phyloP scores from a whole-genome alignment of 768 basidiomycete species.

The Leccinum subtestaceum region DNA sequence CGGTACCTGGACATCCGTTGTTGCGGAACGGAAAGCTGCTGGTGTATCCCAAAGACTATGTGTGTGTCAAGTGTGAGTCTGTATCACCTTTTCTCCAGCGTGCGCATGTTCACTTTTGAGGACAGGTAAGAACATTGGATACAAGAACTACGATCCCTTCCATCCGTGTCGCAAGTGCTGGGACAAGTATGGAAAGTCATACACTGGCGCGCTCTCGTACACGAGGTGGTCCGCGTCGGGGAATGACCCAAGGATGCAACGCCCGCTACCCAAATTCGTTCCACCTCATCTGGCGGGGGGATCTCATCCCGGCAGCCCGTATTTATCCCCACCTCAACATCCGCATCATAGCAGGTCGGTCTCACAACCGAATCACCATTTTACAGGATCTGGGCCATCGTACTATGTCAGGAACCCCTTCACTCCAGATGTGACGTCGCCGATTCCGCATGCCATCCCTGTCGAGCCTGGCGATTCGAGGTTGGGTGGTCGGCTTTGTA shows the following conservation, averaged over 20 bases:
- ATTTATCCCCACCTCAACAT: conserved; percentile 7
- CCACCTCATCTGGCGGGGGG: conserved; percentile 20
- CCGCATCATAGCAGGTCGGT: conserved; percentile 16
- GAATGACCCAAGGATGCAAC: conserved; percentile 27
- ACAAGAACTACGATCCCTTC: conserved; percentile 63
- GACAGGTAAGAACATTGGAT: conserved; percentile 71
- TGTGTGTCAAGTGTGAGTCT: conserved; percentile 65
- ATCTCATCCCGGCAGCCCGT: neutral
- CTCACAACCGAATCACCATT: conserved; percentile 14
- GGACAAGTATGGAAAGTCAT: conserved; percentile 63
- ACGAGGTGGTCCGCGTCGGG: conserved; percentile 37
- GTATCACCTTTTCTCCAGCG: too few species aligned
- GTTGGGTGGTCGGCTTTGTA: conserved; percentile 65
- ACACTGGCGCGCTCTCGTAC: conserved; percentile 57
- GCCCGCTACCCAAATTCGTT: conserved; percentile 24
- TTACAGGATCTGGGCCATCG: conserved; percentile 6
- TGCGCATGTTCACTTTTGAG: neutral
- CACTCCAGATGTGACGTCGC: conserved; percentile 13
- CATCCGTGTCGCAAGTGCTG: conserved; percentile 75
- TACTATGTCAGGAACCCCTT: conserved; percentile 29
- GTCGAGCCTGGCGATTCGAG: conserved; percentile 64
- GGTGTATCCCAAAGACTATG: conserved; percentile 63
- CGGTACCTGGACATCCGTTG: conserved; percentile 66
- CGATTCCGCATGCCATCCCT: conserved; percentile 44
- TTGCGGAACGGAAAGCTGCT: conserved; percentile 58